phyloP scores from a whole-genome alignment of 768 basidiomycete genomes.

The Lactarius deliciosus region DNA sequence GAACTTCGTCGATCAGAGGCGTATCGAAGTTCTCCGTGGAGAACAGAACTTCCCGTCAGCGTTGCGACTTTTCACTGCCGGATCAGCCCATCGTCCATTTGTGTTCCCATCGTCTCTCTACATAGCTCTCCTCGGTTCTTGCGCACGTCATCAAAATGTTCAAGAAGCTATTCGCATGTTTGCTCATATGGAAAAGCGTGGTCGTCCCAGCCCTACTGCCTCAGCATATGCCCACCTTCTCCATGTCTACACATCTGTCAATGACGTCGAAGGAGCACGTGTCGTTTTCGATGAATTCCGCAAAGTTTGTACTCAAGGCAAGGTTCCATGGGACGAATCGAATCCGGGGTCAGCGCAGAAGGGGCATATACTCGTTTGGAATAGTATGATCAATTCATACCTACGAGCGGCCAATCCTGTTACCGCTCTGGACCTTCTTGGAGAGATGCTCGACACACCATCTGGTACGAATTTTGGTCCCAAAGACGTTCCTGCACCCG shows the following conservation, averaged over 20 bases:
- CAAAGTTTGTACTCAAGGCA: conserved; percentile 41
- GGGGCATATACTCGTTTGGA: conserved; percentile 58
- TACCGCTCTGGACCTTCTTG: conserved; percentile 63
- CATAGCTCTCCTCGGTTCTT: conserved; percentile 57
- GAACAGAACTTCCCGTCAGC: conserved; percentile 76
- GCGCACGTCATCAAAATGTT: conserved; percentile 55
- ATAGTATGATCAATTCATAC: conserved; percentile 74
- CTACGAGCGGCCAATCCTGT: conserved; percentile 63
- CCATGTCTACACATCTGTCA: conserved; percentile 52
- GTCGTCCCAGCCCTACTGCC: conserved; percentile 37
- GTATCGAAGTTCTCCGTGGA: conserved; percentile 45
- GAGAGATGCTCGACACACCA: conserved; percentile 62
- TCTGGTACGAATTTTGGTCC: conserved; percentile 37
- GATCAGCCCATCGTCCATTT: conserved; percentile 41
- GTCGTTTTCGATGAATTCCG: conserved; percentile 65
- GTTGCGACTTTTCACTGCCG: conserved; percentile 68
- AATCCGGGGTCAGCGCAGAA: conserved; percentile 29
- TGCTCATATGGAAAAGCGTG: conserved; percentile 54
- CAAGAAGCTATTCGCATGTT: conserved; percentile 65
- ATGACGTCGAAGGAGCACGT: conserved; percentile 50
- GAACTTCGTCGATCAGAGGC: conserved; percentile 39
- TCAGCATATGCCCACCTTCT: conserved; percentile 56
- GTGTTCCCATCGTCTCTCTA: conserved; percentile 45
- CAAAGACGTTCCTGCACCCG: conserved; percentile 53
- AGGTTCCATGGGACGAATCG: conserved; percentile 37